These are phyloP conservation scores for Circinella umbellata DNA, from an alignment of 371 early-diverging fungal species.

Conservation along the genomic window DNA sequence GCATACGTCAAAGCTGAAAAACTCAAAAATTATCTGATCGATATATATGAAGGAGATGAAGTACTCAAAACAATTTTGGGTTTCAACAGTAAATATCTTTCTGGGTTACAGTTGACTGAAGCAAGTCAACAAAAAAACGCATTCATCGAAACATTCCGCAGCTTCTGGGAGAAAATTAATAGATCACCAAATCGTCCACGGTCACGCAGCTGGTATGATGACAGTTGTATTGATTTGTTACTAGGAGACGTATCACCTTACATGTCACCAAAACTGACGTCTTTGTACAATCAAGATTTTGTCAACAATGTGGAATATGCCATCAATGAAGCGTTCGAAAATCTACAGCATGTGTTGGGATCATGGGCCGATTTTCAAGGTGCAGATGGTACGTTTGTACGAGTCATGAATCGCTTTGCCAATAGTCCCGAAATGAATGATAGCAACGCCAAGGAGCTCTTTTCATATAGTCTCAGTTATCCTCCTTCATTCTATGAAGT, in stretches of 20 bases:
- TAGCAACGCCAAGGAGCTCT: slow-evolving; percentile 28
- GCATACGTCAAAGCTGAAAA: slow-evolving; percentile 69
- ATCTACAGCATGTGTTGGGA: slow-evolving; percentile 23
- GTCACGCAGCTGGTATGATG: slow-evolving; percentile 53
- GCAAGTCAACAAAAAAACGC: slow-evolving; percentile 19
- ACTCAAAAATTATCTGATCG: slow-evolving; percentile 69
- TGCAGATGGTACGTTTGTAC: slow-evolving; percentile 49
- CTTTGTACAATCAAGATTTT: slow-evolving; percentile 49
- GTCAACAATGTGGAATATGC: slow-evolving; percentile 38
- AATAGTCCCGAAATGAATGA: slow-evolving; percentile 18
- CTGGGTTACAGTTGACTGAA: background rate
- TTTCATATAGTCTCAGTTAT: slow-evolving; percentile 24
- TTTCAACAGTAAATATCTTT: slow-evolving; percentile 37
- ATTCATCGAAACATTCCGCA: slow-evolving; percentile 35
- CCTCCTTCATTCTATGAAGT: slow-evolving; percentile 51
- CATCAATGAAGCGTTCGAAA: slow-evolving; percentile 27
- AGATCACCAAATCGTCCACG: slow-evolving; percentile 30
- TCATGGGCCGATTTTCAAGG: slow-evolving; percentile 45
- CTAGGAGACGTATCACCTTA: slow-evolving; percentile 53
- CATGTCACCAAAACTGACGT: slow-evolving; percentile 46
- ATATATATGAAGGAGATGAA: slow-evolving; percentile 79
- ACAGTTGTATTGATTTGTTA: slow-evolving; percentile 47
- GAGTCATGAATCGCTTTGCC: slow-evolving; percentile 33
- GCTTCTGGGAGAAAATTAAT: slow-evolving; percentile 45
- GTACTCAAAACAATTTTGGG: slow-evolving; percentile 50